Percentiles rank a stretch among this genome's conserved stretches.
phyloP scores from a whole-genome alignment of 2,329 filamentous ascomycete species.

The Pestalotiopsis sp. region DNA sequence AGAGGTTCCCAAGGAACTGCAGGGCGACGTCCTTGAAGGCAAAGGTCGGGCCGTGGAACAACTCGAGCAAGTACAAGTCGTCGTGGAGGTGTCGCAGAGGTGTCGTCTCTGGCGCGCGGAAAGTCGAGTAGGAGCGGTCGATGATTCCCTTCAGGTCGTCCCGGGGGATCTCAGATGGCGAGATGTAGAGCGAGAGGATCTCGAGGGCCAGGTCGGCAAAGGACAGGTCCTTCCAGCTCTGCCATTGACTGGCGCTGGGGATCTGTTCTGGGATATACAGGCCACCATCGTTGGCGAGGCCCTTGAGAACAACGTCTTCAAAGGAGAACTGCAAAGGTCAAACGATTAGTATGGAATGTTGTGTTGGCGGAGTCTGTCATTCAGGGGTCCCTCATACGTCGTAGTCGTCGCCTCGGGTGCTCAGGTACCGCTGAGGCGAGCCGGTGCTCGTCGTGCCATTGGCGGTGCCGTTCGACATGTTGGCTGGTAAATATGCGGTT shows the following conservation, averaged over 20 bases:
- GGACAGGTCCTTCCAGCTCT: conserved; percentile 75
- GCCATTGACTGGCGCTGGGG: conserved; percentile 58
- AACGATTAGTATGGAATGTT: conserved; percentile 16
- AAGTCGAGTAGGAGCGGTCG: conserved; percentile 83
- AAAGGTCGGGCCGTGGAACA: conserved; percentile 95
- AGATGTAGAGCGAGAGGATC: conserved; percentile 88
- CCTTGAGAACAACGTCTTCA: conserved; percentile 88
- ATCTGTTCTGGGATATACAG: conserved; percentile 88
- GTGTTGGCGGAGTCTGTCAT: not conserved
- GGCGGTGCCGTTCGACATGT: conserved; percentile 43
- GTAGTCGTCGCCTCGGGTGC: conserved; percentile 52
- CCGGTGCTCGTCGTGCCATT: conserved; percentile 33
- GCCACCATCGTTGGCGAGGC: conserved; percentile 82
- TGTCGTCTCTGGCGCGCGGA: conserved; percentile 76
- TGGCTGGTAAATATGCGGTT: conserved; percentile 13
- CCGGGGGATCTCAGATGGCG: conserved; percentile 76
- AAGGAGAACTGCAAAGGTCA: conserved; percentile 69
- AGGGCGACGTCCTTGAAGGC: conserved; percentile 95
- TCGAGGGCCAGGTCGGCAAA: conserved; percentile 83
- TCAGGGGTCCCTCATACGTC: conserved; percentile 37
- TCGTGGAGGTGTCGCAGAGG: conserved; percentile 78
- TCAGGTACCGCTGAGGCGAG: conserved; percentile 48
- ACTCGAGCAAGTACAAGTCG: conserved; percentile 83
- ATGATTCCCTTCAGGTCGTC: conserved; percentile 83
- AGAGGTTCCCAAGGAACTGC: conserved; percentile 95